Evolutionary conservation across 768 basidiomycete species (phyloP).

Genomic region (Epithele typhae): DNA sequence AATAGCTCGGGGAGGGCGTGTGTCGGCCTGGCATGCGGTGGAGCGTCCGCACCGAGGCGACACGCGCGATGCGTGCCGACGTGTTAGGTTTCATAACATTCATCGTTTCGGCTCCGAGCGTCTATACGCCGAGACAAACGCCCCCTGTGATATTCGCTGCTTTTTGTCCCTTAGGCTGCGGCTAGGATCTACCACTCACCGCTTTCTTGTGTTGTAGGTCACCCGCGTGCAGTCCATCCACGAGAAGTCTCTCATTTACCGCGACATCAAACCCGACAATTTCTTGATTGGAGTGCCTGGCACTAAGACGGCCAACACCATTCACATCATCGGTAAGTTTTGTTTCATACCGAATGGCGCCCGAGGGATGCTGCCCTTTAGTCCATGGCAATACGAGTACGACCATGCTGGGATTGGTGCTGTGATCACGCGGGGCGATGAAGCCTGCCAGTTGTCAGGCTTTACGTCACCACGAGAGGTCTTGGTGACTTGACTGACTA

Average conservation of each 20-base stretch:
- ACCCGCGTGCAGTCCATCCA: conserved; percentile 96
- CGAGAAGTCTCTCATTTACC: conserved; percentile 97
- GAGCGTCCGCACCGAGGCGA: neutral
- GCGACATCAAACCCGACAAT: conserved; percentile 99
- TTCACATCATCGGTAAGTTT: conserved; percentile 80
- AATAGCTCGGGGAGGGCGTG: too few species aligned
- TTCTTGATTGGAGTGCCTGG: conserved; percentile 94
- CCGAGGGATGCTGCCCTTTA: neutral
- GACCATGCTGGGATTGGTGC: too few species aligned
- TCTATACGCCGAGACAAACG: conserved; percentile 3
- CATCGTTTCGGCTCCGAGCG: conserved; percentile 7
- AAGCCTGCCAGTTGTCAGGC: too few species aligned
- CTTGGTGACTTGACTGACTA: too few species aligned
- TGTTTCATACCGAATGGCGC: conserved; percentile 2
- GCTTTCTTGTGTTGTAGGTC: conserved; percentile 51
- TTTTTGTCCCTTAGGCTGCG: too few species aligned
- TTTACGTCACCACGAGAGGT: too few species aligned
- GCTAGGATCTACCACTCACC: too few species aligned
- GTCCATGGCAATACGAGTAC: neutral
- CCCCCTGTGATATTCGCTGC: too few species aligned
- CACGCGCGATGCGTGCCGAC: neutral
- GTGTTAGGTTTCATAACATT: neutral
- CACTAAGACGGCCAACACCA: conserved; percentile 84
- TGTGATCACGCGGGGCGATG: too few species aligned
- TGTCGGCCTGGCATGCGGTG: too few species aligned